Percentiles rank a stretch among this genome's conserved stretches.
phyloP scores from a whole-genome alignment of 2,329 filamentous ascomycete species.

The Fusarium hostae region DNA sequence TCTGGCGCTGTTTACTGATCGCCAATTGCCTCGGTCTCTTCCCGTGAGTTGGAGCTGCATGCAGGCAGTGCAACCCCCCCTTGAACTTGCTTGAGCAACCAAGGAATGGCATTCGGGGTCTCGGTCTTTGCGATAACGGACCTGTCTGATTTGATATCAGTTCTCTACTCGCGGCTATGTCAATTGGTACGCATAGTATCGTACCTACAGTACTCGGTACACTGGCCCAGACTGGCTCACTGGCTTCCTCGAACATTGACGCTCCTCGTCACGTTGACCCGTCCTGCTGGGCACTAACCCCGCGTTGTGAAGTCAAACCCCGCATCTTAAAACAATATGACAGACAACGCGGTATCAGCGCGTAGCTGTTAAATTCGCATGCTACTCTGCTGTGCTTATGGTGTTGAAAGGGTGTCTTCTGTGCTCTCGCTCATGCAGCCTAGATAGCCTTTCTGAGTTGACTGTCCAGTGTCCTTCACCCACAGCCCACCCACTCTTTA shows the following conservation, averaged over 20 bases:
- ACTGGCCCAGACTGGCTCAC: neutral
- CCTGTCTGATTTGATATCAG: slow-evolving; percentile 36
- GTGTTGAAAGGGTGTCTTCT: slow-evolving; percentile 23
- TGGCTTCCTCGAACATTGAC: slow-evolving; percentile 9
- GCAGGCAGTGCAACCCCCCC: slow-evolving; percentile 25
- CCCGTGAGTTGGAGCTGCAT: slow-evolving; percentile 24
- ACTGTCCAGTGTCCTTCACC: slow-evolving; percentile 31
- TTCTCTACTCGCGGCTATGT: slow-evolving; percentile 3
- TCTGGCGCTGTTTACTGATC: slow-evolving; percentile 27
- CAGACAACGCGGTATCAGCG: slow-evolving; percentile 44
- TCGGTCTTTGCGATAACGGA: slow-evolving; percentile 33
- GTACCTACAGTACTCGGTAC: neutral
- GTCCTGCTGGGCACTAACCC: slow-evolving; percentile 42
- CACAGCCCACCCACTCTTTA: slow-evolving; percentile 34
- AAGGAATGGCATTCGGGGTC: slow-evolving; percentile 23
- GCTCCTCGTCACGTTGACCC: slow-evolving; percentile 40
- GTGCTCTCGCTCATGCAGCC: slow-evolving; percentile 32
- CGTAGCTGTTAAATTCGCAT: slow-evolving; percentile 40
- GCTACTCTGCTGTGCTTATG: slow-evolving; percentile 14
- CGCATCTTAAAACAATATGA: slow-evolving; percentile 36
- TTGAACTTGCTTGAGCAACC: slow-evolving; percentile 6
- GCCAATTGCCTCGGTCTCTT: slow-evolving; percentile 37
- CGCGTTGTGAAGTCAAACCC: slow-evolving; percentile 44
- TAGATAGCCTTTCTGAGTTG: slow-evolving; percentile 17
- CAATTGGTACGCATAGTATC: neutral